phyloP scores from a whole-genome alignment of 805 yeast genomes.

The Saturnispora saitoi region DNA sequence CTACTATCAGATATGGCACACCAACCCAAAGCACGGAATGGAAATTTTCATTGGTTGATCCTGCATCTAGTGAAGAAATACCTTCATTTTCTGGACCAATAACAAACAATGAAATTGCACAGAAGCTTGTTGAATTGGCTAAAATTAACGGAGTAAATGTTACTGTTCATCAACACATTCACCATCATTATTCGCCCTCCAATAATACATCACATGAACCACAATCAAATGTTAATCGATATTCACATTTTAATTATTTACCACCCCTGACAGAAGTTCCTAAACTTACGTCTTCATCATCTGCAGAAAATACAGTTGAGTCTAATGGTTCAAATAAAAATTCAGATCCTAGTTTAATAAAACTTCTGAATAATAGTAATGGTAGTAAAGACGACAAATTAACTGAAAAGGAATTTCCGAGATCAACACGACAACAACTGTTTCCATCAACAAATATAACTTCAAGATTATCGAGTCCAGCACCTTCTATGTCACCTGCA shows the following conservation, averaged over 20 bases:
- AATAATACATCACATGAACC: constrained; percentile 32
- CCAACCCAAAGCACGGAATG: constrained; percentile 42
- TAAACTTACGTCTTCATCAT: constrained; percentile 52
- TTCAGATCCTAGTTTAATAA: constrained; percentile 35
- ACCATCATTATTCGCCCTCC: constrained; percentile 60
- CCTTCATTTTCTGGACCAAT: constrained; percentile 41
- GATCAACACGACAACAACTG: constrained; percentile 12
- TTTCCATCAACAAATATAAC: constrained; percentile 8
- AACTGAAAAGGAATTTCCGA: not conserved
- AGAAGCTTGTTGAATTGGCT: constrained; percentile 52
- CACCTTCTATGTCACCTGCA: constrained; percentile 1
- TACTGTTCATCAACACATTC: constrained; percentile 79
- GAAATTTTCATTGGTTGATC: constrained; percentile 47
- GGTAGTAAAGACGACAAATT: not conserved
- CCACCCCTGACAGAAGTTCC: constrained; percentile 69
- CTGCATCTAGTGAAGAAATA: constrained; percentile 35
- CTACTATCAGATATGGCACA: constrained; percentile 12
- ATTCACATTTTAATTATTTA: constrained; percentile 64
- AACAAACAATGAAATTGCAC: constrained; percentile 44
- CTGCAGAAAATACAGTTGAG: constrained; percentile 28
- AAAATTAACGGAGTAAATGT: constrained; percentile 47
- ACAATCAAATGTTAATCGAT: constrained; percentile 47
- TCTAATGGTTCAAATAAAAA: constrained; percentile 17
- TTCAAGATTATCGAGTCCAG: constrained; percentile 4
- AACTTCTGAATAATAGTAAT: constrained; percentile 32